phyloP scores from a whole-genome alignment of 2,329 filamentous ascomycete species.

The Clonostachys rhizophaga region DNA sequence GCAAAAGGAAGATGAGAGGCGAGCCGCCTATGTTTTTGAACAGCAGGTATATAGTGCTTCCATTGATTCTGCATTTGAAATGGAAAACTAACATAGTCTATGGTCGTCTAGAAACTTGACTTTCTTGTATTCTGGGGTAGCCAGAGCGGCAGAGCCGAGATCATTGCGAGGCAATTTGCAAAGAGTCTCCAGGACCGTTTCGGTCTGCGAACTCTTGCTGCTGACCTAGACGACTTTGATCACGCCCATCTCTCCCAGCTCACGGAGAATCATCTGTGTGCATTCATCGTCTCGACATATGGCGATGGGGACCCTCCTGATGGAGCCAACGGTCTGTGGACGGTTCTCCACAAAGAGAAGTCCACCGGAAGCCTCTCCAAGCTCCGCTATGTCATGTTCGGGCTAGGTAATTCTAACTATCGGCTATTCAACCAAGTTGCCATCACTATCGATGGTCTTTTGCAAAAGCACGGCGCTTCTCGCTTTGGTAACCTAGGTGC shows the following conservation, averaged over 20 bases:
- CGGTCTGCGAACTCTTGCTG: conserved; percentile 15
- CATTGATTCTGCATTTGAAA: too few species aligned
- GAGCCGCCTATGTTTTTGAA: neutral
- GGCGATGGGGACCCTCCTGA: conserved; percentile 30
- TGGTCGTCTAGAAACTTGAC: conserved; percentile 28
- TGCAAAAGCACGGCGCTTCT: neutral
- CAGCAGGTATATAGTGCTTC: neutral
- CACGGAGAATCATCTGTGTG: neutral
- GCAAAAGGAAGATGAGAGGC: neutral
- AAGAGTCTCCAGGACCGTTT: conserved; percentile 80
- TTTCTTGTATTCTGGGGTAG: conserved; percentile 67
- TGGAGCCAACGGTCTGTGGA: conserved; percentile 83
- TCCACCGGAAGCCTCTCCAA: conserved; percentile 69
- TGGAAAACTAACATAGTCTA: too few species aligned
- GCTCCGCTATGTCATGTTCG: conserved; percentile 27
- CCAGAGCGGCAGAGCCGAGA: conserved; percentile 91
- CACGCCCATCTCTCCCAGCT: neutral
- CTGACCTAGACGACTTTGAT: conserved; percentile 1
- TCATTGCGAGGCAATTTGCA: conserved; percentile 81
- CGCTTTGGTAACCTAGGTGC: neutral
- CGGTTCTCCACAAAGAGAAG: conserved; percentile 84
- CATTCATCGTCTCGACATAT: conserved; percentile 17
- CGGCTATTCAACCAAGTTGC: conserved; percentile 26
- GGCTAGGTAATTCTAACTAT: conserved; percentile 31
- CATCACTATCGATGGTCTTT: neutral